These are phyloP conservation scores for Botrytis tulipae DNA, from an alignment of 2,329 filamentous ascomycete genomes.

Conservation along the genomic window DNA sequence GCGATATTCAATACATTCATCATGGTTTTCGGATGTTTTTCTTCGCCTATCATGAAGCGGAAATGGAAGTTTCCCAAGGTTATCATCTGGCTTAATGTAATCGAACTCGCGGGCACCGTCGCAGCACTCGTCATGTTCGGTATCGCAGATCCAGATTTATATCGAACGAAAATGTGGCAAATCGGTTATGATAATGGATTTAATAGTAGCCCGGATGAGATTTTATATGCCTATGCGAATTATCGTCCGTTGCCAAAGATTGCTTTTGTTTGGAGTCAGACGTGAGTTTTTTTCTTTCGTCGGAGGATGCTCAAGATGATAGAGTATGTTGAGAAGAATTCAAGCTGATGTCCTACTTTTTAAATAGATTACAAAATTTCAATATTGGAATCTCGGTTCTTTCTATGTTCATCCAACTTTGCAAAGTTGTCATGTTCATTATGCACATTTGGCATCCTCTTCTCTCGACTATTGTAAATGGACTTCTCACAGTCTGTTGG, in stretches of 20 bases:
- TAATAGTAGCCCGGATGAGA: slow-evolving; percentile 69
- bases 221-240: slow-evolving; percentile 73
- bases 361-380: slow-evolving; percentile 66
- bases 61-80: slow-evolving; percentile 49
- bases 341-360: slow-evolving; percentile 17
- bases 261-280: slow-evolving; percentile 70
- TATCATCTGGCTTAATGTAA: slow-evolving; percentile 54
- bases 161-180: slow-evolving; percentile 69
- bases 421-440: slow-evolving; percentile 67
- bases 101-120: slow-evolving; percentile 66
- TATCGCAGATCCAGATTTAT: slow-evolving; percentile 70
- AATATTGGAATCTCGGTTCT: slow-evolving; percentile 76
- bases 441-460: slow-evolving; percentile 70
- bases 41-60: slow-evolving; percentile 25
- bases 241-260: slow-evolving; percentile 58
- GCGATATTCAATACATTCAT: background rate
- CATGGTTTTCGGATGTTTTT: slow-evolving; percentile 15
- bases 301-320: background rate
- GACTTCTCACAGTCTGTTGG: slow-evolving; percentile 60
- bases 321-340: background rate
- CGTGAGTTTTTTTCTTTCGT: slow-evolving; percentile 51
- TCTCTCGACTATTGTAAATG: slow-evolving; percentile 58
- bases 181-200: slow-evolving; percentile 68
- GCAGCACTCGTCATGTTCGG: slow-evolving; percentile 68
- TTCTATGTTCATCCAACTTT: slow-evolving; percentile 71